Percentiles rank a stretch among this genome's conserved stretches.
Evolutionary conservation across 2,329 filamentous ascomycete species (phyloP).

Genomic region (Graphiopsis chlorocephala): DNA sequence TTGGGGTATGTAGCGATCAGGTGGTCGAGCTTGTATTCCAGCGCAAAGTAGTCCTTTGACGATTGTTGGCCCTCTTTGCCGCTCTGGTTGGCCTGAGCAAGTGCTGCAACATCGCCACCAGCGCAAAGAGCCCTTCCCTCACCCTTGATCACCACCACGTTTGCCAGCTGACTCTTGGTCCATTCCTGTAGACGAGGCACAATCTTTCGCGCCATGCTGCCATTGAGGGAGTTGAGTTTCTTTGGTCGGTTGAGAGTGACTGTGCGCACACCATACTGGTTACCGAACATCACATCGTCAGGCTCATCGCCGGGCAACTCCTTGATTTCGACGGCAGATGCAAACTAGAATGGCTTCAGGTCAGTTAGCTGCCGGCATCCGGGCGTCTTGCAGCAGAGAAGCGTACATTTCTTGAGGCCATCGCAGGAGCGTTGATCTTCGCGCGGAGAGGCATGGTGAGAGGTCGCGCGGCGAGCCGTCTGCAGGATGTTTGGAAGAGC

Average conservation of each 20-base stretch:
- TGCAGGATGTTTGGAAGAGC: conserved; percentile 44
- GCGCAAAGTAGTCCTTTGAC: conserved; percentile 82
- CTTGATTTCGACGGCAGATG: conserved; percentile 39
- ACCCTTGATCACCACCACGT: conserved; percentile 89
- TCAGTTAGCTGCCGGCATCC: conserved; percentile 31
- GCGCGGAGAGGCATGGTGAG: conserved; percentile 74
- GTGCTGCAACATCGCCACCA: conserved; percentile 80
- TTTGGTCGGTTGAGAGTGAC: conserved; percentile 90
- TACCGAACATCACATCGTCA: conserved; percentile 91
- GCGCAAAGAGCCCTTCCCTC: conserved; percentile 86
- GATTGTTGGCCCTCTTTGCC: conserved; percentile 67
- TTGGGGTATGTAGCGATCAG: conserved; percentile 90
- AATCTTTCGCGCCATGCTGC: conserved; percentile 94
- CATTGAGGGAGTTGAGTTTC: conserved; percentile 90
- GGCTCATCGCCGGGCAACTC: conserved; percentile 68
- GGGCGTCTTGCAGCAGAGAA: conserved; percentile 29
- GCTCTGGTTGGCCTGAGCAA: conserved; percentile 70
- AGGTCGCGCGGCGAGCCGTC: conserved; percentile 39
- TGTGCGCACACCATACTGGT: conserved; percentile 81
- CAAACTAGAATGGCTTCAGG: conserved; percentile 29
- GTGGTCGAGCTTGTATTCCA: conserved; percentile 96
- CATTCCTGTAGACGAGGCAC: conserved; percentile 85
- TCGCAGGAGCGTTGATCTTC: conserved; percentile 64
- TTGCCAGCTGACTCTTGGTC: conserved; percentile 91
- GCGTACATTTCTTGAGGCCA: conserved; percentile 51